A percentile compares a stretch with the other conserved stretches of the same genome.
Conservation (phyloP, 768 basidiomycete species). For the Plicaturopsis crispa region DNA sequence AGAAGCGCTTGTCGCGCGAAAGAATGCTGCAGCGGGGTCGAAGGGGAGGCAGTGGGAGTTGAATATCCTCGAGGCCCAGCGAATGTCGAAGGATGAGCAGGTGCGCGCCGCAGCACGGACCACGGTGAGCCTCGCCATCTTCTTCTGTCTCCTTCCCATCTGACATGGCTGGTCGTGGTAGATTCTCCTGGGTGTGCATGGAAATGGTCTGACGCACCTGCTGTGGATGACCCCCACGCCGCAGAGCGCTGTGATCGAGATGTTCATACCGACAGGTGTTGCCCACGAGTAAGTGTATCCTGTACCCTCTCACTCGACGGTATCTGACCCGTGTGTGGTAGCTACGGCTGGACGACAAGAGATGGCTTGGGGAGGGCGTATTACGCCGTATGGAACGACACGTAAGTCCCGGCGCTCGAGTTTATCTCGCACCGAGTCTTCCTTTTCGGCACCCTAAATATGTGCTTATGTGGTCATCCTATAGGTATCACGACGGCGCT, state of each 20-base stretch:
- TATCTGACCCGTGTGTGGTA: too few relatives aligned
- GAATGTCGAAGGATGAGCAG: constrained; percentile 70
- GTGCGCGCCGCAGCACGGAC: constrained; percentile 56
- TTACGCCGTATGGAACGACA: constrained; percentile 78
- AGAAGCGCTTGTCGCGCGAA: constrained; percentile 37
- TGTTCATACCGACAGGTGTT: constrained; percentile 76
- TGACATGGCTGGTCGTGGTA: constrained; percentile 16
- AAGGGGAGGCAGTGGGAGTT: constrained; percentile 45
- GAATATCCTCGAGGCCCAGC: constrained; percentile 54
- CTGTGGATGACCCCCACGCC: constrained; percentile 75
- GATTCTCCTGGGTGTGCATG: constrained; percentile 69
- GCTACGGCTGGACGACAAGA: constrained; percentile 75
- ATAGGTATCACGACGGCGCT: not conserved
- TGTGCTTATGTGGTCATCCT: not conserved
- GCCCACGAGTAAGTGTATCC: too few relatives aligned
- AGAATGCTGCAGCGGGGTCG: constrained; percentile 18
- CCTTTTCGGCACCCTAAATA: not conserved
- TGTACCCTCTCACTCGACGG: too few relatives aligned
- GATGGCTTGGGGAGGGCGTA: constrained; percentile 71
- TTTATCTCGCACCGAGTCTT: constrained; percentile 1
- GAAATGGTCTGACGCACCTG: constrained; percentile 81
- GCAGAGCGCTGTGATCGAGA: constrained; percentile 76
- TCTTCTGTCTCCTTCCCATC: constrained; percentile 3
- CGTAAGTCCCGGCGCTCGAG: constrained; percentile 29
- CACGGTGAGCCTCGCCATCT: constrained; percentile 40